Conservation (phyloP, 768 basidiomycete genomes). For the Guyanaporus albipodus region DNA sequence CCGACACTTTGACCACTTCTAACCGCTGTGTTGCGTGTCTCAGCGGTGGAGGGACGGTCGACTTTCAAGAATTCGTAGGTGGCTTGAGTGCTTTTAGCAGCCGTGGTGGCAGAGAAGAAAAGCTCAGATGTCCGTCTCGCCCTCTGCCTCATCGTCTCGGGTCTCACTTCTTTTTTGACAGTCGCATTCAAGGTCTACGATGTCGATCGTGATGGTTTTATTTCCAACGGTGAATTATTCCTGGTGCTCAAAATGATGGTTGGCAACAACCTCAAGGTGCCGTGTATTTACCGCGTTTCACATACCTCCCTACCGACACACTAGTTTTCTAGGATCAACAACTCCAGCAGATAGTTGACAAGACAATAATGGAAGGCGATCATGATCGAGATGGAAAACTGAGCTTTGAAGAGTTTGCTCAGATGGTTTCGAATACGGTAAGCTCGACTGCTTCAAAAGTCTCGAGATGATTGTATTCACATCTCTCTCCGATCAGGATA, state of each 20-base stretch:
- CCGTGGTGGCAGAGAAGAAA: constrained; percentile 95
- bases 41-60: constrained; percentile 97
- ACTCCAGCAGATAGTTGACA: constrained; percentile 98
- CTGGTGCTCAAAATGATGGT: constrained; percentile 99
- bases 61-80: constrained; percentile 99
- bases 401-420: constrained; percentile 94
- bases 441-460: constrained; percentile 26
- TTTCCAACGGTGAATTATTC: constrained; percentile 98
- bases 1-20: not conserved
- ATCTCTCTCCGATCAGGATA: constrained; percentile 55
- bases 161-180: constrained; percentile 31
- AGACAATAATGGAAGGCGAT: constrained; percentile 99
- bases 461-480: constrained; percentile 6
- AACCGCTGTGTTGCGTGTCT: not conserved
- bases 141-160: not conserved
- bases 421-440: constrained; percentile 96
- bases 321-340: constrained; percentile 75
- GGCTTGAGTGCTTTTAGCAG: constrained; percentile 97
- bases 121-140: constrained; percentile 75
- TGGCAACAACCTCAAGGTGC: constrained; percentile 94
- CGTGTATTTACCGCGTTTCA: constrained; percentile 2
- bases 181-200: constrained; percentile 99
- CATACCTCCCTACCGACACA: not conserved
- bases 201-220: constrained; percentile 95
- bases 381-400: constrained; percentile 97